Base-by-base conservation (phyloP, 2,329 filamentous ascomycete species). In the Fusarium sp. region DNA sequence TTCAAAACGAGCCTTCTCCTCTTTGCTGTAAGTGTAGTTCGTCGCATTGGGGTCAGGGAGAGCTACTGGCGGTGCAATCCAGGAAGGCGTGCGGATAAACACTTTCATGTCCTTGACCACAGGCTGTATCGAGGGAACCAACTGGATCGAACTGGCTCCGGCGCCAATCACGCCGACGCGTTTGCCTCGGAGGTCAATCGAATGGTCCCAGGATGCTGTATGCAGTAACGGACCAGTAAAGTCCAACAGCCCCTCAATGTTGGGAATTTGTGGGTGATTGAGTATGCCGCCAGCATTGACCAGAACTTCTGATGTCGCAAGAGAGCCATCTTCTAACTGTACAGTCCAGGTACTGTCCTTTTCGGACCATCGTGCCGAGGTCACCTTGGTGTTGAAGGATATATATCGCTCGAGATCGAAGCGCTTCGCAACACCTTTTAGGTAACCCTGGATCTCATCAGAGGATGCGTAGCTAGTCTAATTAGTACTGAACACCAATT, bases 371-470 rank as follows among this genome's bases (percentile, higher is more conserved):
- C 67, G 21, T 88, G 84, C 60, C 79, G 80, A 71, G 87, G 85
- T 23, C 2, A 60, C 58, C 12, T 60, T 60, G 0, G 58, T 43
- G n/a, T 54, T 60, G 19, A 54, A 35, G 21, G 46, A n/a, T 6
- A 60, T 60, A 3, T 54, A 54, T 72, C 77, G 4, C 82, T 83
- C 78, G 83, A 86, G 76, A 88, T 86, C 37, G 19, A 74, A 77
- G 42, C 82, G 82, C 56, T 75, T 77, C 80, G 88, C 84, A 40
- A 80, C 75, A 69, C 87, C 85, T 23, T 88, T 86, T n/a, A 91
- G 83, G 67, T 91, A 91, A 6, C 81, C 80, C 44, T 85, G 83
- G 46, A 92, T 91, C 76, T 92, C 89, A 2, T 81, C 81, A 2
- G 86, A 86, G 1, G 84, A 81, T 0, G 88, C 83, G 75, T 88